Conservation (phyloP, 306 rosid species). For the Trifolium repens region DNA sequence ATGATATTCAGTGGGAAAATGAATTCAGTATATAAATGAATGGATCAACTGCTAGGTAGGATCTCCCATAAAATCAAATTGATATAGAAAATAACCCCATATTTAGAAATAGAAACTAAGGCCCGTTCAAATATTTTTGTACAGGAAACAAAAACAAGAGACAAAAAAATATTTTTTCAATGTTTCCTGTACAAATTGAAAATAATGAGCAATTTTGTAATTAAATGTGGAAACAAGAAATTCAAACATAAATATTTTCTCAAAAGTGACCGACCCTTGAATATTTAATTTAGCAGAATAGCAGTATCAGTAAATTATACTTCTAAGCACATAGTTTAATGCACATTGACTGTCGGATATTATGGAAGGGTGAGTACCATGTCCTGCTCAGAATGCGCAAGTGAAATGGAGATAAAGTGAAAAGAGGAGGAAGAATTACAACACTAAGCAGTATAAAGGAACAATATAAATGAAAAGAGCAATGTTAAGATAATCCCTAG, state of each 20-base stretch:
- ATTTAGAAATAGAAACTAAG: neutral
- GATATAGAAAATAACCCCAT: constrained; percentile 23
- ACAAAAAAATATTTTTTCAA: neutral
- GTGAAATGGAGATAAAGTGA: constrained; percentile 10
- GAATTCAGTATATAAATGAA: constrained; percentile 15
- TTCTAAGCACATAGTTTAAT: constrained; percentile 25
- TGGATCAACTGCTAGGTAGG: constrained; percentile 11
- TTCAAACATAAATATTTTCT: neutral
- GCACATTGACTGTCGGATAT: constrained; percentile 19
- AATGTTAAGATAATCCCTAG: neutral
- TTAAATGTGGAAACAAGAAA: neutral
- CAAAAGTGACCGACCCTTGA: neutral
- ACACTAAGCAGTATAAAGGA: neutral
- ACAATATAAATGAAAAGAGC: neutral
- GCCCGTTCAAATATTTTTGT: neutral
- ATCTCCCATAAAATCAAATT: constrained; percentile 12
- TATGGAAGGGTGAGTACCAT: constrained; percentile 14
- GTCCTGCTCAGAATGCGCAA: constrained; percentile 8
- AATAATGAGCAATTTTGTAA: neutral
- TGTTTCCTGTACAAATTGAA: neutral
- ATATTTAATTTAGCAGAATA: constrained; percentile 10
- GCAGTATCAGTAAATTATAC: constrained; percentile 14
- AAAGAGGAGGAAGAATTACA: constrained; percentile 24
- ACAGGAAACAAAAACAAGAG: neutral
- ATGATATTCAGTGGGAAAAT: neutral